Evolutionary conservation across 2,329 filamentous ascomycete genomes (phyloP).

Genomic region (Parafenestella ontariensis): DNA sequence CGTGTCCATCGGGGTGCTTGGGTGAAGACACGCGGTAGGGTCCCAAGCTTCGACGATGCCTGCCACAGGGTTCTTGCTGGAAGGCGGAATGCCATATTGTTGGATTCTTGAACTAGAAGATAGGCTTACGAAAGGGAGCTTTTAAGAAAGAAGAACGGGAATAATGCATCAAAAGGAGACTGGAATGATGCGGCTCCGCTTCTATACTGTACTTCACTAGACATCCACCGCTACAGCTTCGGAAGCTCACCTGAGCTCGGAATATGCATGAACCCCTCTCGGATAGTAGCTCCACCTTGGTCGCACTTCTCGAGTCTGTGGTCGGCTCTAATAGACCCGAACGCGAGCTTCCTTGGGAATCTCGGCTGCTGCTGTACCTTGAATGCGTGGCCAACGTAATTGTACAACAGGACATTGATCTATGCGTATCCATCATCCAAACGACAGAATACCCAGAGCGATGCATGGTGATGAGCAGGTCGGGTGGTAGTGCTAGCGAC

Average conservation of each 20-base stretch:
- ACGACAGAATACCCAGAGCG: too few species aligned
- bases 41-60: constrained; percentile 19
- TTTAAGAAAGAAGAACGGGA: not conserved
- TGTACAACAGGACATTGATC: constrained; percentile 1
- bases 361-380: not conserved
- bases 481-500: constrained; percentile 3
- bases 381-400: not conserved
- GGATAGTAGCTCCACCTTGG: constrained; percentile 9
- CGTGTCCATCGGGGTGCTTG: constrained; percentile 30
- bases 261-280: constrained; percentile 38
- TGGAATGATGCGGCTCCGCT: constrained; percentile 1
- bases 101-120: not conserved
- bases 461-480: not conserved
- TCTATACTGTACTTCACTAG: constrained; percentile 12
- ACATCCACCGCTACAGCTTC: constrained; percentile 8
- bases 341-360: constrained; percentile 15
- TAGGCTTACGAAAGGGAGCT: not conserved
- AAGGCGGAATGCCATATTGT: constrained; percentile 31
- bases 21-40: constrained; percentile 15
- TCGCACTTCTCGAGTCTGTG: constrained; percentile 7
- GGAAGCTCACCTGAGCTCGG: constrained; percentile 19
- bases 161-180: not conserved
- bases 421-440: constrained; percentile 4
- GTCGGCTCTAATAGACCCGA: constrained; percentile 21
- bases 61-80: constrained; percentile 29